Percentiles rank a stretch among this genome's conserved stretches.
These are phyloP conservation scores for Arthrobotrys entomopaga DNA, from an alignment of 2,329 filamentous ascomycete genomes.

Conservation along the genomic window DNA sequence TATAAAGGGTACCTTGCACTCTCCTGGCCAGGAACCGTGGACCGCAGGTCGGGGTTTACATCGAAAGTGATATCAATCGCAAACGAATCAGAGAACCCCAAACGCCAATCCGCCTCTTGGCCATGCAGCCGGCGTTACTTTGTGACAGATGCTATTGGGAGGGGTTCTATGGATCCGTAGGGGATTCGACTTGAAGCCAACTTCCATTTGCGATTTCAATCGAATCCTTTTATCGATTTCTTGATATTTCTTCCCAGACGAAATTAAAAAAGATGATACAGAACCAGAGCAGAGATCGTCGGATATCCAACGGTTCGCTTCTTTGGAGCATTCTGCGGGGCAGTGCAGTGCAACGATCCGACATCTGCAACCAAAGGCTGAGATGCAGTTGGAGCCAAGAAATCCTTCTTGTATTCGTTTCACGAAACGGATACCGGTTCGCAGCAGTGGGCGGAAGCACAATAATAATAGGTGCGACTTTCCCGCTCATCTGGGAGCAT, in stretches of 20 bases:
- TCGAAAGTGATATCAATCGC: slow-evolving; percentile 8
- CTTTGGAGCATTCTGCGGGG: slow-evolving; percentile 10
- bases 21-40: not conserved
- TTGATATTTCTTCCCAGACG: not conserved
- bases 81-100: slow-evolving; percentile 29
- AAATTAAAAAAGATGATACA: not conserved
- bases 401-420: slow-evolving; percentile 19
- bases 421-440: slow-evolving; percentile 21
- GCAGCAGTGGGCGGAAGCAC: not conserved
- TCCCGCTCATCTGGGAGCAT: slow-evolving; percentile 29
- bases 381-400: slow-evolving; percentile 12
- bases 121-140: not conserved
- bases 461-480: slow-evolving; percentile 6
- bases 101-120: not conserved
- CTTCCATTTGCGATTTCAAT: slow-evolving; percentile 6
- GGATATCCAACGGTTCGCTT: slow-evolving; percentile 39
- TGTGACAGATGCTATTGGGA: not conserved
- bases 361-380: slow-evolving; percentile 5
- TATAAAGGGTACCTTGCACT: slow-evolving; percentile 7
- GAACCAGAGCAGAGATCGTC: slow-evolving; percentile 7
- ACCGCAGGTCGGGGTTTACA: slow-evolving; percentile 20
- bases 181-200: not conserved
- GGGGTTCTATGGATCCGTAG: not conserved
- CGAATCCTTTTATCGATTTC: not conserved
- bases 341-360: slow-evolving; percentile 26